Percentiles rank a stretch among this genome's conserved stretches.
Evolutionary conservation across 768 basidiomycete species (phyloP).

Genomic region (Kwoniella dendrophila): DNA sequence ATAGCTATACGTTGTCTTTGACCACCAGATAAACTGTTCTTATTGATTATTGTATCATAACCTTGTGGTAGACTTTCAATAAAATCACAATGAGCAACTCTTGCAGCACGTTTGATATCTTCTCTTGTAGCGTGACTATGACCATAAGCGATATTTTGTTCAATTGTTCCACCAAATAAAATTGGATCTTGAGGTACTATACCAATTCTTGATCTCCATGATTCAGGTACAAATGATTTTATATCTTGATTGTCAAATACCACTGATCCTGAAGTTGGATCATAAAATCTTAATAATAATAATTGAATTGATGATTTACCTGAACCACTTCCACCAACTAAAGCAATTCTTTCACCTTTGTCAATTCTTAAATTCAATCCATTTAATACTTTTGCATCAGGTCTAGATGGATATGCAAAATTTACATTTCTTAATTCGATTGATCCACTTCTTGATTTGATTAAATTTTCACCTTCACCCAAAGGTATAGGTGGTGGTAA

Average conservation of each 20-base stretch:
- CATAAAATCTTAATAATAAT: conserved; percentile 84
- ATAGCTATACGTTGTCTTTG: conserved; percentile 72
- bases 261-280: conserved; percentile 75
- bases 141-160: conserved; percentile 89
- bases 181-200: conserved; percentile 92
- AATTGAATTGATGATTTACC: conserved; percentile 92
- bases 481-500: conserved; percentile 54
- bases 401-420: conserved; percentile 87
- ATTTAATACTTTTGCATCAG: conserved; percentile 73
- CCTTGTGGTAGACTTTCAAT: conserved; percentile 89
- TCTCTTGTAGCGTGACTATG: conserved; percentile 66
- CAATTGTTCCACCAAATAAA: conserved; percentile 87
- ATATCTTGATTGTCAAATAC: conserved; percentile 88
- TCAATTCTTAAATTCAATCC: conserved; percentile 77
- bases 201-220: conserved; percentile 84
- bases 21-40: conserved; percentile 60
- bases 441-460: conserved; percentile 58
- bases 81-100: conserved; percentile 92
- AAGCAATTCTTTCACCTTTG: conserved; percentile 84
- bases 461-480: conserved; percentile 35
- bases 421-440: conserved; percentile 77
- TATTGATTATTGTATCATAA: conserved; percentile 80
- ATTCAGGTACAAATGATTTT: conserved; percentile 74
- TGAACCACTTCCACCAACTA: conserved; percentile 87
- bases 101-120: conserved; percentile 80